phyloP scores from a whole-genome alignment of 768 basidiomycete genomes.

The Peribolospora kevripleyi region DNA sequence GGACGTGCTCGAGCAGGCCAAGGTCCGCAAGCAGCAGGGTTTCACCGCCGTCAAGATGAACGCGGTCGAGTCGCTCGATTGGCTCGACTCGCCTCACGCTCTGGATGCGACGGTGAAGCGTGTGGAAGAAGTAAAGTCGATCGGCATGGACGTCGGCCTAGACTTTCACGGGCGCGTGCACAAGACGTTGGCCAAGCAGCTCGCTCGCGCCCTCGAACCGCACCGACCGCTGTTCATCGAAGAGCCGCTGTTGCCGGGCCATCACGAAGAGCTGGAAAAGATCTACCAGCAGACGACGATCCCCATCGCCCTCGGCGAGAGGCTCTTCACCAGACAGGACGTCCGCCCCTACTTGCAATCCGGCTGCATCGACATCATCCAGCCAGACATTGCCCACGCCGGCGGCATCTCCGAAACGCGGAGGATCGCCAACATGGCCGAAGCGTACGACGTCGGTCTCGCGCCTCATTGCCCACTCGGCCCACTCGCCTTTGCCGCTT shows the following conservation, averaged over 20 bases:
- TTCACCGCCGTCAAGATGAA: slow-evolving; percentile 56
- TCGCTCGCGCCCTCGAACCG: slow-evolving; percentile 36
- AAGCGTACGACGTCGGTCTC: slow-evolving; percentile 43
- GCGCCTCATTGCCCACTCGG: slow-evolving; percentile 52
- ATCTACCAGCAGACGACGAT: slow-evolving; percentile 31
- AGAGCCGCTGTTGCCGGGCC: slow-evolving; percentile 35
- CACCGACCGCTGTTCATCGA: slow-evolving; percentile 41
- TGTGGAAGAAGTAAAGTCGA: slow-evolving; percentile 28
- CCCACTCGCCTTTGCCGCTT: slow-evolving; percentile 46
- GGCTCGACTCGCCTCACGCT: slow-evolving; percentile 37
- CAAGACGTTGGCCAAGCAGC: slow-evolving; percentile 43
- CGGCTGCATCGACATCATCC: slow-evolving; percentile 40
- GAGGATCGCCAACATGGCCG: slow-evolving; percentile 34
- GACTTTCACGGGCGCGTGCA: slow-evolving; percentile 50
- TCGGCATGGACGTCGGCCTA: slow-evolving; percentile 39
- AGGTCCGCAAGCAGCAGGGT: slow-evolving; percentile 33
- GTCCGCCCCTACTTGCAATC: slow-evolving; percentile 31
- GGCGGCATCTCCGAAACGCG: slow-evolving; percentile 32
- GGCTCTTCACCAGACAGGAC: slow-evolving; percentile 37
- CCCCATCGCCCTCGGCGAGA: slow-evolving; percentile 41
- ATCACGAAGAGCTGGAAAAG: slow-evolving; percentile 38
- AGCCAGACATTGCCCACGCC: slow-evolving; percentile 32
- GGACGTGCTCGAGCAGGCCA: slow-evolving; percentile 31
- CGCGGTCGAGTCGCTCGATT: slow-evolving; percentile 25
- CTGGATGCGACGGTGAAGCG: slow-evolving; percentile 31